Evolutionary conservation across 192 early-diverging fungal species (phyloP), one percentile per base, ranked within the genome.

Genomic region (Coemansia sp.): DNA sequence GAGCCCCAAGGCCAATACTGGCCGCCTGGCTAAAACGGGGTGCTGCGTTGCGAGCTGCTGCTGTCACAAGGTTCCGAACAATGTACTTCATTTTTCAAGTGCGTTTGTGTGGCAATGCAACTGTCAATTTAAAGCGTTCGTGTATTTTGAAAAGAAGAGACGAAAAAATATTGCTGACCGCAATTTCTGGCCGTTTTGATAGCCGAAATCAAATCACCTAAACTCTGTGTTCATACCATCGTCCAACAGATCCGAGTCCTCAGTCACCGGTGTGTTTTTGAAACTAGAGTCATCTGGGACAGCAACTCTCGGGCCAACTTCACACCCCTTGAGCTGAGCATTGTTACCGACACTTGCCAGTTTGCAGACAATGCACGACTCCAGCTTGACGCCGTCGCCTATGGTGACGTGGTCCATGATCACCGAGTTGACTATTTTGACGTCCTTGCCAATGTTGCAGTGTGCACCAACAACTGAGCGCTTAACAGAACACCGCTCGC

Each of bases 321-420:
- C 93, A 74, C 94, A 98, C 62, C 95, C 92, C 73, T 90, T 95
- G 41, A 98, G 85, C 47, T 85, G 69, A 10, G 86, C 82, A 61
- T 88, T 88, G 59, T 88, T 90, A 26, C 84, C 73, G 14, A 98
- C 81, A 71, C 89, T 93, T 27, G 88, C 85, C 61, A 90, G 84
- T 18, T 85, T 88, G 74, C 93, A 95, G 8, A 98, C 84, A 50
- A 97, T 84, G 64, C 92, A 94, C 11, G 88, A 88, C 55, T 97
- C 94, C 24, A 98, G 64, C 71, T 90, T 92, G 47, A 89, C 94
- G 67, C 92, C 91, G 65, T 99, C 97, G 57, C 94, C 96, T 60
- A 99, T 85, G 6, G 93, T 87, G 10, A 90, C 89, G 65, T 97
- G 85, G 73, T 99, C 96, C 94, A 97, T 95, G 45, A 99, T 81